These are phyloP conservation scores for Suhomyces xylopsoci DNA, from an alignment of 805 yeast species.

Conservation along the genomic window DNA sequence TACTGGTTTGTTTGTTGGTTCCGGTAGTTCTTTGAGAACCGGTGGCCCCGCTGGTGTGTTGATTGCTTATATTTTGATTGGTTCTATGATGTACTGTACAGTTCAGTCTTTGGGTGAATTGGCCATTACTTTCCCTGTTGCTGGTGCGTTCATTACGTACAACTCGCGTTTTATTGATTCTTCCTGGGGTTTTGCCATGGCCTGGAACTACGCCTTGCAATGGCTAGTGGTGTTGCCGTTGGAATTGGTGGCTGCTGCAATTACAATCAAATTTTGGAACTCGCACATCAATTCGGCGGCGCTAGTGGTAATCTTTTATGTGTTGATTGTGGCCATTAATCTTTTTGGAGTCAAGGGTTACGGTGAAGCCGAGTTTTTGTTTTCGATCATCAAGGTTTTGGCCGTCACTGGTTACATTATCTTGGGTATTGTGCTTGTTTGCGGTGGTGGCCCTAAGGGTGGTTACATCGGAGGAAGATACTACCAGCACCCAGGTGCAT, in stretches of 20 bases:
- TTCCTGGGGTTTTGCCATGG: conserved; percentile 68
- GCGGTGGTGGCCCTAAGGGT: conserved; percentile 56
- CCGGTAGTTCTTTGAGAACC: conserved; percentile 55
- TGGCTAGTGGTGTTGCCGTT: conserved; percentile 64
- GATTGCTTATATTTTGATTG: conserved; percentile 38
- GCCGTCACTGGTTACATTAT: conserved; percentile 60
- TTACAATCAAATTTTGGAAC: conserved; percentile 55
- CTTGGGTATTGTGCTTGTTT: conserved; percentile 49
- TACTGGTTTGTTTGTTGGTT: conserved; percentile 76
- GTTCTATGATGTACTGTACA: conserved; percentile 34
- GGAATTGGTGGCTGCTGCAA: conserved; percentile 62
- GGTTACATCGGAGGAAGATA: conserved; percentile 55
- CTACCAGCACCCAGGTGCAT: conserved; percentile 69
- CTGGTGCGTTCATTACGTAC: conserved; percentile 49
- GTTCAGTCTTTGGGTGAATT: conserved; percentile 46
- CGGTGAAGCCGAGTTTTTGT: conserved; percentile 63
- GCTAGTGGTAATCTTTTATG: conserved; percentile 56
- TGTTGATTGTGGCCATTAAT: conserved; percentile 46
- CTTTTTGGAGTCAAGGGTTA: conserved; percentile 55
- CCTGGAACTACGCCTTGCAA: conserved; percentile 67
- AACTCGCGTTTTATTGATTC: conserved; percentile 65
- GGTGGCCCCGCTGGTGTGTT: conserved; percentile 70
- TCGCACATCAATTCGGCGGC: conserved; percentile 49
- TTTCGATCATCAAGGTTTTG: conserved; percentile 62
- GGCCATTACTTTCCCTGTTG: conserved; percentile 43